Evolutionary conservation across 495 filamentous ascomycete species (phyloP).

Genomic region (Alectoria sarmentosa): DNA sequence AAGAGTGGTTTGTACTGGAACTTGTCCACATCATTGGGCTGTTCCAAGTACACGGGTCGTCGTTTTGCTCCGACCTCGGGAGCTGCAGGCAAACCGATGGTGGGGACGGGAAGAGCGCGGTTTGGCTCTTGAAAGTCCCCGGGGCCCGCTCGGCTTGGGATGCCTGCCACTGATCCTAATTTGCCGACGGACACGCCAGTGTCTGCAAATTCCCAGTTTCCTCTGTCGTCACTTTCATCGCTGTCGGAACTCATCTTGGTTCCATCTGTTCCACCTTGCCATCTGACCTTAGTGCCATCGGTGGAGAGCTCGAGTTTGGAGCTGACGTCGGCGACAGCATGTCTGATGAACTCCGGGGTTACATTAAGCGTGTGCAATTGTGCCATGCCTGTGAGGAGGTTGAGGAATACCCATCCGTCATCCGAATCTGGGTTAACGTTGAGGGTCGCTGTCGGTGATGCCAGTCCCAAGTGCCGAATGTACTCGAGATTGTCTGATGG

Average conservation of each 20-base stretch:
- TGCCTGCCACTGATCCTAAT: slow-evolving; percentile 9
- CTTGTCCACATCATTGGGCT: background rate
- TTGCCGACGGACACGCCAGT: slow-evolving; percentile 14
- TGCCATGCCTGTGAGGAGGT: slow-evolving; percentile 70
- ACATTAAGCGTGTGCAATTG: slow-evolving; percentile 53
- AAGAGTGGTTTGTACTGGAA: slow-evolving; percentile 63
- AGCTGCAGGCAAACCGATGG: background rate
- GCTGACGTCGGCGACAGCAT: slow-evolving; percentile 58
- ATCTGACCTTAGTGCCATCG: slow-evolving; percentile 67
- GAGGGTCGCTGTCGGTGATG: slow-evolving; percentile 34
- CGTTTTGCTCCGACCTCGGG: slow-evolving; percentile 17
- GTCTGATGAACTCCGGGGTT: slow-evolving; percentile 62
- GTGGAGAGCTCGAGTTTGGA: slow-evolving; percentile 61
- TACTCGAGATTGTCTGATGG: slow-evolving; percentile 69
- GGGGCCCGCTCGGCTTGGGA: background rate
- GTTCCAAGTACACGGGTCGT: slow-evolving; percentile 15
- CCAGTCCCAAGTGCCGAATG: slow-evolving; percentile 61
- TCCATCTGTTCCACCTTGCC: slow-evolving; percentile 57
- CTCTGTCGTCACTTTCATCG: slow-evolving; percentile 34
- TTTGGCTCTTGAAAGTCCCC: background rate
- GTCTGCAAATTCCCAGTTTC: slow-evolving; percentile 8
- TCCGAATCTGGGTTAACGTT: slow-evolving; percentile 23
- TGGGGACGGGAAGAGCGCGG: background rate
- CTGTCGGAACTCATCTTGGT: slow-evolving; percentile 54
- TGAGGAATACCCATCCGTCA: slow-evolving; percentile 76